A percentile compares a stretch with the other conserved stretches of the same genome.
phyloP scores from a whole-genome alignment of 345 rosid species.

The Eucalyptus sp. region DNA sequence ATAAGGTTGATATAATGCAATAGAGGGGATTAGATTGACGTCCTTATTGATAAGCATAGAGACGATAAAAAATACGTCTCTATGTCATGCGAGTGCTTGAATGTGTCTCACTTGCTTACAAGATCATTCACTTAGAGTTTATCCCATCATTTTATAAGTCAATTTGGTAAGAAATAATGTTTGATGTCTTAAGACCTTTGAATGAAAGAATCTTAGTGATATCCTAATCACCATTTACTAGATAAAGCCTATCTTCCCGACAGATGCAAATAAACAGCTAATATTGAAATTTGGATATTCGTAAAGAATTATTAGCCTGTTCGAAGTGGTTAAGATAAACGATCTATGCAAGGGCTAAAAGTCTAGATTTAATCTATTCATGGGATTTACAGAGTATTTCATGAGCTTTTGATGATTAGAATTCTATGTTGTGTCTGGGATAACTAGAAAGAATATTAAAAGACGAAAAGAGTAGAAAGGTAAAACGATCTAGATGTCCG shows the following conservation, averaged over 20 bases:
- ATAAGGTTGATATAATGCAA: background rate
- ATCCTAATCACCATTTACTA: background rate
- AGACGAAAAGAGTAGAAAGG: background rate
- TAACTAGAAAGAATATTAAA: background rate
- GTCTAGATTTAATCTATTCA: background rate
- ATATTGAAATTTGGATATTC: background rate
- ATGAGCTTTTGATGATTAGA: background rate
- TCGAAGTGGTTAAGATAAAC: background rate
- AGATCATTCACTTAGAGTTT: background rate
- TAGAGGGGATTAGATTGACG: background rate
- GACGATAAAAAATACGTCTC: background rate
- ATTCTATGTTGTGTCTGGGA: background rate
- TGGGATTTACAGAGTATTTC: background rate
- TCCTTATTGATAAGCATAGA: background rate
- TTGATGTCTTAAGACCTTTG: background rate
- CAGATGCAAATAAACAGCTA: background rate
- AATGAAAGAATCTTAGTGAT: background rate
- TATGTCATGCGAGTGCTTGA: background rate
- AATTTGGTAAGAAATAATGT: background rate
- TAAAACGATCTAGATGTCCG: background rate
- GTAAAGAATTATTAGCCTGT: accelerated
- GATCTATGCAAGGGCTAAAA: background rate
- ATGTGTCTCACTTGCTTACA: background rate
- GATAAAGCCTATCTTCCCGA: background rate
- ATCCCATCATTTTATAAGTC: background rate